Conservation (phyloP, 2,329 filamentous ascomycete species). For the Coniochaeta sp. region DNA sequence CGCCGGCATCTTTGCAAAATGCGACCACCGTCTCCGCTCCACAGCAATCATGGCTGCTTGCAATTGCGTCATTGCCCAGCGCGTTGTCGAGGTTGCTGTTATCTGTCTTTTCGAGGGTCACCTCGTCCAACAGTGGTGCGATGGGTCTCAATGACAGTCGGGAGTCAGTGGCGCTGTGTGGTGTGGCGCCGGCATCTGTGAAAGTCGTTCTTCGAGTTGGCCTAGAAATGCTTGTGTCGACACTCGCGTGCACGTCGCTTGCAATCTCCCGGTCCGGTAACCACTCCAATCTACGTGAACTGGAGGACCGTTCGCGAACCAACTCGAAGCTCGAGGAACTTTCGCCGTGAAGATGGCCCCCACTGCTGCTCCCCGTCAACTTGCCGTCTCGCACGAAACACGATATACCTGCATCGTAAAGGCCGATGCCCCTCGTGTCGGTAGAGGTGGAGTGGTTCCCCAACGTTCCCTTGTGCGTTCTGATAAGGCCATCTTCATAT, state of each 20-base stretch:
- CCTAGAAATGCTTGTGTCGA: background rate
- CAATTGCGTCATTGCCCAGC: background rate
- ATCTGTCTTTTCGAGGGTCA: background rate
- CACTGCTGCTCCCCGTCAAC: background rate
- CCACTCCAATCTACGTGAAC: background rate
- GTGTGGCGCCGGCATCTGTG: background rate
- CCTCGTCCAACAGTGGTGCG: background rate
- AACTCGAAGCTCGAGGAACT: background rate
- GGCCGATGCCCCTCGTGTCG: background rate
- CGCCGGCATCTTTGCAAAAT: too few relatives aligned
- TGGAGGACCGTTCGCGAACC: background rate
- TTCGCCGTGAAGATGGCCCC: background rate
- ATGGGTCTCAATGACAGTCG: background rate
- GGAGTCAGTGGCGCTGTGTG: background rate
- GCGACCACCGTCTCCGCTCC: too few relatives aligned
- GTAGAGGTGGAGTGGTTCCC: background rate
- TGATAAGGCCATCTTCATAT: background rate
- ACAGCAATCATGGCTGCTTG: too few relatives aligned
- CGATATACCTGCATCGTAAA: background rate
- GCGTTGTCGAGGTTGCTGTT: background rate
- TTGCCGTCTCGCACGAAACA: background rate
- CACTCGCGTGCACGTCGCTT: background rate
- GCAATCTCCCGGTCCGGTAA: background rate
- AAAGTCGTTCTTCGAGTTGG: background rate
- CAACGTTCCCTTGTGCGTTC: background rate